Percentiles rank a stretch among this genome's conserved stretches.
Evolutionary conservation across 2,329 filamentous ascomycete species (phyloP).

Genomic region (Cyphellophora attinorum): DNA sequence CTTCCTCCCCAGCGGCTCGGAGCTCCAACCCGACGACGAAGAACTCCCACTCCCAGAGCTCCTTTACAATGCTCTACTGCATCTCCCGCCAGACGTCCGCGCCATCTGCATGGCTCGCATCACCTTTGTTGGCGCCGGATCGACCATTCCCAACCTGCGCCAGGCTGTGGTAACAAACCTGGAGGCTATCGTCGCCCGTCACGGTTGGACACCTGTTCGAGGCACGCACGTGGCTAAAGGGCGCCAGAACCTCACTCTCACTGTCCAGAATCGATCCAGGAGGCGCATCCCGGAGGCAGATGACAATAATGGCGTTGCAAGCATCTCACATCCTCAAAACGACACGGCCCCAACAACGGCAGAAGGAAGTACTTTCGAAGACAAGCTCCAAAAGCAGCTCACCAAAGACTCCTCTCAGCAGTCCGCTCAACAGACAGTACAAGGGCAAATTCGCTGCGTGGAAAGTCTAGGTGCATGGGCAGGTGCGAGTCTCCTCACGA

Average conservation of each 20-base stretch:
- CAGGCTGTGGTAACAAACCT: constrained; percentile 69
- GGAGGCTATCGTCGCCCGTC: constrained; percentile 50
- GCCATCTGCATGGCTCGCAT: constrained; percentile 82
- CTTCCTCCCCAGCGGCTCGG: constrained; percentile 54
- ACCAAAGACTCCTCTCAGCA: constrained; percentile 28
- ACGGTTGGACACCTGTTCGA: constrained; percentile 69
- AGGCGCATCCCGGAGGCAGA: too few relatives aligned
- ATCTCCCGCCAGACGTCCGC: constrained; percentile 71
- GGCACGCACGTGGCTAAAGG: constrained; percentile 40
- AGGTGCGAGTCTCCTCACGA: constrained; percentile 52
- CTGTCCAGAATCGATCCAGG: constrained; percentile 13
- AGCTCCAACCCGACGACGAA: constrained; percentile 68
- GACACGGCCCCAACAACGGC: too few relatives aligned
- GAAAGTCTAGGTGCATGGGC: constrained; percentile 56
- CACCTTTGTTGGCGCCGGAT: constrained; percentile 73
- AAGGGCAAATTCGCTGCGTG: constrained; percentile 40
- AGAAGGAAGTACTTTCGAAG: constrained; percentile 27
- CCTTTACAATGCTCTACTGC: constrained; percentile 65
- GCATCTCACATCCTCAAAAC: too few relatives aligned
- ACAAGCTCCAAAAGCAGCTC: constrained; percentile 43
- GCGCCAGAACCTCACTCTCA: constrained; percentile 21
- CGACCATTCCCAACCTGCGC: constrained; percentile 70
- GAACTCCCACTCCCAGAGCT: constrained; percentile 70
- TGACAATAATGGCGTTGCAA: too few relatives aligned
- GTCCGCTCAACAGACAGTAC: constrained; percentile 23